phyloP scores from a whole-genome alignment of 2,329 filamentous ascomycete species.

The Colletotrichum aenigma region DNA sequence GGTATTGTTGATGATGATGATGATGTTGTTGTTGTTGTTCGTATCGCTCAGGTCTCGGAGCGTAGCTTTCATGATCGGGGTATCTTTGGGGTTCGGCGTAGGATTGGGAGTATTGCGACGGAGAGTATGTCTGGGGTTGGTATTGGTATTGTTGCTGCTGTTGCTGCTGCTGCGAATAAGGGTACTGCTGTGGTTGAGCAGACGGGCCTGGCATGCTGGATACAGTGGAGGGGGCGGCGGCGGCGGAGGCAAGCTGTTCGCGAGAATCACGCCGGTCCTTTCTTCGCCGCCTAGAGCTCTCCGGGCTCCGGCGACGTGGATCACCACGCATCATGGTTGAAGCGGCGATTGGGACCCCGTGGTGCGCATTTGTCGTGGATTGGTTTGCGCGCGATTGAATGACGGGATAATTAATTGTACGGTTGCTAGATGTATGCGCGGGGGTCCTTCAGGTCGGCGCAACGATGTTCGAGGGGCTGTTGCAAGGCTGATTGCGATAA shows the following conservation, averaged over 20 bases:
- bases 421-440: background rate
- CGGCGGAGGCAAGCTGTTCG: slow-evolving; percentile 8
- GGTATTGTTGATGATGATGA: background rate
- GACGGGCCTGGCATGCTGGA: slow-evolving; percentile 10
- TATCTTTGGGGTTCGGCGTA: slow-evolving; percentile 21
- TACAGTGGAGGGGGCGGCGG: background rate
- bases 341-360: slow-evolving; percentile 16
- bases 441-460: background rate
- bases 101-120: slow-evolving; percentile 26
- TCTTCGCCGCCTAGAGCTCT: slow-evolving; percentile 56
- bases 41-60: slow-evolving; percentile 4
- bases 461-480: background rate
- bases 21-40: background rate
- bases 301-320: slow-evolving; percentile 60
- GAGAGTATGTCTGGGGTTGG: slow-evolving; percentile 12
- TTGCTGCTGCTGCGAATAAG: background rate
- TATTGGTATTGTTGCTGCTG: background rate
- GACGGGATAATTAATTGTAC: background rate
- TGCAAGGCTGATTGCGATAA: background rate
- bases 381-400: background rate
- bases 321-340: slow-evolving; percentile 55
- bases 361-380: slow-evolving; percentile 14
- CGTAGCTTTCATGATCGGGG: slow-evolving; percentile 2
- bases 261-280: slow-evolving; percentile 19
- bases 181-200: background rate